phyloP scores from a whole-genome alignment of 78 protist genomes.

The Dictyostelium capitatum region DNA sequence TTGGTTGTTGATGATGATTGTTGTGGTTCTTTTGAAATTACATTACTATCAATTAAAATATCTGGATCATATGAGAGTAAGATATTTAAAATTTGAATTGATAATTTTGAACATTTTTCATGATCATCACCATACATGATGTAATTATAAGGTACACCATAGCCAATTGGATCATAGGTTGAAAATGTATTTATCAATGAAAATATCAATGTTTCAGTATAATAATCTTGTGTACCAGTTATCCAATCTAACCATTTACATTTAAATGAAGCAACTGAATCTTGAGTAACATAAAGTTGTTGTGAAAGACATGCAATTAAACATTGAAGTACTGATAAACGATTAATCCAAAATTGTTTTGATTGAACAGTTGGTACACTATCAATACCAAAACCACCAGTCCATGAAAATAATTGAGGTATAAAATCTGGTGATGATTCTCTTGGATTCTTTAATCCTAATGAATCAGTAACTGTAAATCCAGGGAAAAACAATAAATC shows the following conservation, averaged over 20 bases:
- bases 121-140: conserved; percentile 69
- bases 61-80: conserved; percentile 41
- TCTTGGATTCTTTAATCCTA: conserved; percentile 22
- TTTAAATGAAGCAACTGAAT: neutral
- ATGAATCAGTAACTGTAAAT: conserved; percentile 15
- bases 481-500: conserved; percentile 77
- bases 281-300: conserved; percentile 39
- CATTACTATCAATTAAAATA: neutral
- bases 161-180: conserved; percentile 79
- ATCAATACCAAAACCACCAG: conserved; percentile 55
- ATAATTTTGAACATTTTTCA: conserved; percentile 40
- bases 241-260: conserved; percentile 69
- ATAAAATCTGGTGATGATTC: conserved; percentile 11
- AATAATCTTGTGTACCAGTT: conserved; percentile 29
- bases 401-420: conserved; percentile 22
- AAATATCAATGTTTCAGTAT: conserved; percentile 58
- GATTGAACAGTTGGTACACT: conserved; percentile 2
- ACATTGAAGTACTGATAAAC: conserved; percentile 39
- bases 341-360: conserved; percentile 45
- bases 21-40: neutral
- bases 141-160: conserved; percentile 86
- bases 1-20: neutral
- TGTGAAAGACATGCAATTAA: conserved; percentile 36
- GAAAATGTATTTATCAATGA: conserved; percentile 63
- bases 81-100: conserved; percentile 60